phyloP scores from a whole-genome alignment of 2,329 filamentous ascomycete species.

The Exophiala aquamarina region DNA sequence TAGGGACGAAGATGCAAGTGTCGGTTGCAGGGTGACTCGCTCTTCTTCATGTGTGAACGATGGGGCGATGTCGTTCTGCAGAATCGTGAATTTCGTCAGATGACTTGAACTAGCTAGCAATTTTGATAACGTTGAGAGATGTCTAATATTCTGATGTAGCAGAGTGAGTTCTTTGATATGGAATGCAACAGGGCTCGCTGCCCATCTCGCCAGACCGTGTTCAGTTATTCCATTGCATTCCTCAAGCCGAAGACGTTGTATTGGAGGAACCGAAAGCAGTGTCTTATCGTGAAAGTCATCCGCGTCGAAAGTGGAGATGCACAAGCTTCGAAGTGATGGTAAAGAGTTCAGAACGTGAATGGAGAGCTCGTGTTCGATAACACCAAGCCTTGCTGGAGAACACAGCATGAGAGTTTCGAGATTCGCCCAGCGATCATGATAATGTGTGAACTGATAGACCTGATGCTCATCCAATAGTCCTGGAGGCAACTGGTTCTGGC shows the following conservation, averaged over 20 bases:
- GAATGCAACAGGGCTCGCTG: conserved; percentile 45
- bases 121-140: conserved; percentile 52
- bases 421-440: conserved; percentile 52
- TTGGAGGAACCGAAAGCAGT: conserved; percentile 50
- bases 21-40: conserved; percentile 42
- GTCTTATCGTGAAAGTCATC: conserved; percentile 57
- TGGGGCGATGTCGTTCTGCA: conserved; percentile 51
- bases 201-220: conserved; percentile 53
- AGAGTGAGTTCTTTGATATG: conserved; percentile 50
- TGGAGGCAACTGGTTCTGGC: conserved; percentile 35
- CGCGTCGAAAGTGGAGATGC: conserved; percentile 53
- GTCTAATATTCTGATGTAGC: conserved; percentile 55
- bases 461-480: conserved; percentile 52
- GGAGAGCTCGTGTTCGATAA: conserved; percentile 56
- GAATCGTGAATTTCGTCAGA: conserved; percentile 52
- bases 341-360: conserved; percentile 53
- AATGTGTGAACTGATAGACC: conserved; percentile 52
- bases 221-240: conserved; percentile 57
- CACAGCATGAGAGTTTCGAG: conserved; percentile 56
- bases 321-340: conserved; percentile 54
- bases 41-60: conserved; percentile 38
- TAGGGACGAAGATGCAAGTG: conserved; percentile 51
- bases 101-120: conserved; percentile 48
- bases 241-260: conserved; percentile 57
- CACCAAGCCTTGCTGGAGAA: conserved; percentile 42